phyloP scores from a whole-genome alignment of 805 yeast species.

The Schizosaccharomyces japonicus region DNA sequence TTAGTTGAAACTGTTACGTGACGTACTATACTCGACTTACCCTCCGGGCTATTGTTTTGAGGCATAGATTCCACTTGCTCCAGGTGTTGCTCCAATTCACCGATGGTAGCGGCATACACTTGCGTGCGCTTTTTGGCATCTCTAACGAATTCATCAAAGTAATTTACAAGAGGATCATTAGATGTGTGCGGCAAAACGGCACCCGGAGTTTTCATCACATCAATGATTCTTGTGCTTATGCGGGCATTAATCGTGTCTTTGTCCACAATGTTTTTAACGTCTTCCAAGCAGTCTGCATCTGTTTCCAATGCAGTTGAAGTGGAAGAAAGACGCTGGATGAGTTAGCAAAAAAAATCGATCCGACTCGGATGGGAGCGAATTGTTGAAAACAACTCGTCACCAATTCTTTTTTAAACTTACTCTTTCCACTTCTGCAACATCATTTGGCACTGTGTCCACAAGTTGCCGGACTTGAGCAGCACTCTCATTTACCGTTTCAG shows the following conservation, averaged over 20 bases:
- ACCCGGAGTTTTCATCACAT: conserved; percentile 4
- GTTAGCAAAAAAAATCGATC: too few species aligned
- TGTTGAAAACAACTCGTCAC: background rate
- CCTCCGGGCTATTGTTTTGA: conserved; percentile 1
- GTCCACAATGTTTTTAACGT: conserved; percentile 8
- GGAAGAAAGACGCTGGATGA: background rate
- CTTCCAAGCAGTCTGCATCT: background rate
- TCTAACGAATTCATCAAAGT: conserved; percentile 23
- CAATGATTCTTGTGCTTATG: background rate
- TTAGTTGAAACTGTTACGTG: background rate
- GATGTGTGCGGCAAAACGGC: conserved; percentile 13
- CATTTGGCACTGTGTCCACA: conserved; percentile 28
- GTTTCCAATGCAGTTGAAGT: background rate
- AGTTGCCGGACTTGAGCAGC: conserved; percentile 19
- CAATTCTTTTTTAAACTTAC: background rate
- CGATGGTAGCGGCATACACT: conserved; percentile 24
- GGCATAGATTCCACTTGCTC: conserved; percentile 18
- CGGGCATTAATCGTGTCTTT: conserved; percentile 3
- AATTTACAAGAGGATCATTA: conserved; percentile 24
- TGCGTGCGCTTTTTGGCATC: conserved; percentile 24
- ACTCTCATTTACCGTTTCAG: background rate
- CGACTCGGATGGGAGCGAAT: too few species aligned
- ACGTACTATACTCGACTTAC: background rate
- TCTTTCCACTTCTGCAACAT: conserved; percentile 26
- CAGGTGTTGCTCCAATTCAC: conserved; percentile 27